Evolutionary conservation across 2,329 filamentous ascomycete genomes (phyloP).

Genomic region (Neopestalotiopsis sp.): DNA sequence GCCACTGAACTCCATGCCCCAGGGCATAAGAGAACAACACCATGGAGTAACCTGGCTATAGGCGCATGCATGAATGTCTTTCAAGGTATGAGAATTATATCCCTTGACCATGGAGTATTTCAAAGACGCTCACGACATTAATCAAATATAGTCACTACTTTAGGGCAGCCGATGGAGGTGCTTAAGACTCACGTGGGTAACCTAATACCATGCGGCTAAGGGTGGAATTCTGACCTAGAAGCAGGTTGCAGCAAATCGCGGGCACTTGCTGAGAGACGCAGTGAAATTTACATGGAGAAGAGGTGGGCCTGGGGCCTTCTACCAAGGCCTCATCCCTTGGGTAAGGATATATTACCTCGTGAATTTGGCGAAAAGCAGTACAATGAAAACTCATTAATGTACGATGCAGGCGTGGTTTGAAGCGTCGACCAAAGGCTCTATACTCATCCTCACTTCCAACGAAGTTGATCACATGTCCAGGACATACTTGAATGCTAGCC

Average conservation of each 20-base stretch:
- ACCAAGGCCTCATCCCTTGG: neutral
- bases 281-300: neutral
- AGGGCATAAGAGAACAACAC: neutral
- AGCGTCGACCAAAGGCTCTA: conserved; percentile 98
- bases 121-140: neutral
- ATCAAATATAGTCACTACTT: neutral
- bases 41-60: neutral
- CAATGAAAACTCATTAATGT: too few species aligned
- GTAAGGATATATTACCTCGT: neutral
- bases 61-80: neutral
- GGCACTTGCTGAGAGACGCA: neutral
- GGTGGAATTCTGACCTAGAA: neutral
- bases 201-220: neutral
- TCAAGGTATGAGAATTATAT: neutral
- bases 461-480: conserved; percentile 95
- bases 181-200: neutral
- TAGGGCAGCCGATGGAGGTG: neutral
- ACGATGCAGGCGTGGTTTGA: conserved; percentile 86
- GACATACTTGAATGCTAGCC: conserved; percentile 85
- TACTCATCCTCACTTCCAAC: conserved; percentile 97
- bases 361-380: neutral
- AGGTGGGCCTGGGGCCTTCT: neutral
- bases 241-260: neutral
- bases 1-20: neutral
- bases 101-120: too few species aligned